Conservation (phyloP, 1,139 yeast species). For the Protomyces pachydermus region DNA sequence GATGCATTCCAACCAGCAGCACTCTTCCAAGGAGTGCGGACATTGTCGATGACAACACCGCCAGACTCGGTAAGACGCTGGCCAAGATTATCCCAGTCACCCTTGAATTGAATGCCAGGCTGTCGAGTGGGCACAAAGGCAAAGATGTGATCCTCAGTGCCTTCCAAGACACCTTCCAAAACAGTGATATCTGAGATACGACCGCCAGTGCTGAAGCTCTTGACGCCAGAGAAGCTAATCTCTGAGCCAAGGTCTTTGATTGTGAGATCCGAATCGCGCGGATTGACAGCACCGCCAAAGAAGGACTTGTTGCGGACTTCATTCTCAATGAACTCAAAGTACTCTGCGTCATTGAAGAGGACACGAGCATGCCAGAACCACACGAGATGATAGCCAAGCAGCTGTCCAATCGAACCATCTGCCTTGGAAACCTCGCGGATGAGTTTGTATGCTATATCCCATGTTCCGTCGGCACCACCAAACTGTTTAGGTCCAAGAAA, state of each 20-base stretch:
- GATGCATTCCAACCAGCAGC: slow-evolving; percentile 2
- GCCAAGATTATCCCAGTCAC: slow-evolving; percentile 2
- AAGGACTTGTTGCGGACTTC: not conserved
- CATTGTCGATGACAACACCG: not conserved
- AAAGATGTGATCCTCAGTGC: not conserved
- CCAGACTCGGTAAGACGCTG: slow-evolving; percentile 2
- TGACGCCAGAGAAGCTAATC: not conserved
- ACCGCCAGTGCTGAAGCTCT: not conserved
- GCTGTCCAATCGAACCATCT: slow-evolving; percentile 1
- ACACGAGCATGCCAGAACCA: slow-evolving; percentile 4
- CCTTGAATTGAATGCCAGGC: slow-evolving; percentile 5
- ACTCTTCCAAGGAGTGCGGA: not conserved
- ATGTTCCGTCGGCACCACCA: slow-evolving; percentile 4
- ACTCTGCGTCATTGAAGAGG: not conserved
- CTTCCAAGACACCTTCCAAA: not conserved
- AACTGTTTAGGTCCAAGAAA: not conserved
- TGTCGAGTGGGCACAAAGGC: not conserved
- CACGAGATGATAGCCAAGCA: not conserved
- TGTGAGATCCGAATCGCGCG: not conserved
- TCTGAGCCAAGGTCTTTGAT: not conserved
- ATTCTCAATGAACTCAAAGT: not conserved
- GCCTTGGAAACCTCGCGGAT: not conserved
- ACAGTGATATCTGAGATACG: not conserved
- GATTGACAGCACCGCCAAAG: not conserved
- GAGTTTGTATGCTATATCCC: slow-evolving; percentile 2